phyloP scores from a whole-genome alignment of 441 rosid genomes.

The Croton setiger region DNA sequence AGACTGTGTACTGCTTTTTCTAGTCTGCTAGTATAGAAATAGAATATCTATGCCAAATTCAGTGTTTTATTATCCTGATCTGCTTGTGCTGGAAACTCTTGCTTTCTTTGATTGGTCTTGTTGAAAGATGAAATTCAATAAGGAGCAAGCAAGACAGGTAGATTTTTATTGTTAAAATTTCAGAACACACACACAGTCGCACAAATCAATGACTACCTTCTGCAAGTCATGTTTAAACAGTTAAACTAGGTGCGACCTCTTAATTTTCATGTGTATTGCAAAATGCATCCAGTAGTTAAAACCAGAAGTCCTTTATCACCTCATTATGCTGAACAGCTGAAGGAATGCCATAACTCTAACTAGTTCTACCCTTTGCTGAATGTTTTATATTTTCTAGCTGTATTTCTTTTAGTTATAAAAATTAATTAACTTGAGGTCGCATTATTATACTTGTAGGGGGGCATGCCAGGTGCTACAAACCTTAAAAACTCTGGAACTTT shows the following conservation, averaged over 20 bases:
- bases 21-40: background rate
- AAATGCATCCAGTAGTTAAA: background rate
- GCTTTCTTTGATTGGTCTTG: background rate
- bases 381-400: background rate
- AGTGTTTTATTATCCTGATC: background rate
- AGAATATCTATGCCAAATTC: background rate
- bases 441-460: slow-evolving; percentile 50
- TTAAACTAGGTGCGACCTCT: background rate
- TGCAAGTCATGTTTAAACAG: too few relatives aligned
- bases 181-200: too few relatives aligned
- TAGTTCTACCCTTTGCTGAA: background rate
- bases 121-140: background rate
- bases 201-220: background rate
- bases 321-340: background rate
- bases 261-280: background rate
- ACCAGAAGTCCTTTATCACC: background rate
- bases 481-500: slow-evolving; percentile 59
- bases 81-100: background rate
- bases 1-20: background rate
- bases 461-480: slow-evolving; percentile 79
- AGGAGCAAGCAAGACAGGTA: background rate
- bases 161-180: too few relatives aligned
- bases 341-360: background rate
- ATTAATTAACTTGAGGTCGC: background rate
- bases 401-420: background rate